Conservation (phyloP, 2,329 filamentous ascomycete genomes). For the Rhinocladiella mackenziei region DNA sequence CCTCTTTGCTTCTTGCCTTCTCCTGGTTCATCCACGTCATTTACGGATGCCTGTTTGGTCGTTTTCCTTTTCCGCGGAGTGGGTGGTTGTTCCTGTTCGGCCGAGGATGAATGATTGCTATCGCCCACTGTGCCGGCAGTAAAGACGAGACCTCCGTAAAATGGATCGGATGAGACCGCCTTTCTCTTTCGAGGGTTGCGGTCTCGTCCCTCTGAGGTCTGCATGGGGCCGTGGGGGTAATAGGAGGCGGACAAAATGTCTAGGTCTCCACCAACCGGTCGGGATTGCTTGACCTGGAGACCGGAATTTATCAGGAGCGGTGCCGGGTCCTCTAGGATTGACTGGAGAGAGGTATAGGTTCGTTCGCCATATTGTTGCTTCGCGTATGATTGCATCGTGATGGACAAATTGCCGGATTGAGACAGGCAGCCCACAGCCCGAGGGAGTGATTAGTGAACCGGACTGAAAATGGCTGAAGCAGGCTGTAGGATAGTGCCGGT, state of each 20-base stretch:
- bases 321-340: slow-evolving; percentile 20
- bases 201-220: slow-evolving; percentile 15
- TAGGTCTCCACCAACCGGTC: slow-evolving; percentile 9
- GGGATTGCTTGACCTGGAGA: not conserved
- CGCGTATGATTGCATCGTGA: slow-evolving; percentile 13
- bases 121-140: not conserved
- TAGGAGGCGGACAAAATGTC: slow-evolving; percentile 24
- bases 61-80: slow-evolving; percentile 14
- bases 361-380: slow-evolving; percentile 13
- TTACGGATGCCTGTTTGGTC: slow-evolving; percentile 10
- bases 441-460: slow-evolving; percentile 19
- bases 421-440: not conserved
- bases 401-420: slow-evolving; percentile 9
- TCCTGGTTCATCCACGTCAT: slow-evolving; percentile 16
- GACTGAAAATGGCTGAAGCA: slow-evolving; percentile 4
- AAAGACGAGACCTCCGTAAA: slow-evolving; percentile 19
- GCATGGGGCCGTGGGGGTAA: slow-evolving; percentile 24
- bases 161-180: slow-evolving; percentile 7
- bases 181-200: slow-evolving; percentile 20
- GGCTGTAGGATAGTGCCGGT: slow-evolving; percentile 2
- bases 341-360: slow-evolving; percentile 19
- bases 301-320: slow-evolving; percentile 8
- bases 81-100: slow-evolving; percentile 11
- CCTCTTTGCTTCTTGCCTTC: slow-evolving; percentile 51
- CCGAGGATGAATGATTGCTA: slow-evolving; percentile 14